Evolutionary conservation across 176 grass and related monocot genomes (phyloP), one percentile per base, ranked within the genome.

Genomic region (Zizania latifolia): DNA sequence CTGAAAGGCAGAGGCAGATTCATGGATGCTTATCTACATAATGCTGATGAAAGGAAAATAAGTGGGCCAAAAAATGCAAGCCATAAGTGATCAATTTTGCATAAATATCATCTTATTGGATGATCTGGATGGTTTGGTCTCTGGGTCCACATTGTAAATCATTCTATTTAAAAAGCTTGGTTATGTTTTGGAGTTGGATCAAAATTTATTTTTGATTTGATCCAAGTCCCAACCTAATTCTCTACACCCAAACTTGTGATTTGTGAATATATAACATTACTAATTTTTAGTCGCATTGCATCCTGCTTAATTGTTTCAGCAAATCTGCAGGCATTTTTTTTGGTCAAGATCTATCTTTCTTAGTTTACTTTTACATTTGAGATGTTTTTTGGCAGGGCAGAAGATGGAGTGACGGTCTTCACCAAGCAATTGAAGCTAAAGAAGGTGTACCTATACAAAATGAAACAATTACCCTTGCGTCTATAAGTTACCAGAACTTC

Each of bases 401-500:
- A 78, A 85, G 94, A 80, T 98, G 94, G 94, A 98, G 94, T 71
- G 94, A 98, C 76, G 94, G 94, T 66, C 90, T 98, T 64, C 94
- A 98, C 83, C 94, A 98, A 75, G 94, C 94, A 71, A 90, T 98
- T 71, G 94, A 98, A 82, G 94, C 94, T 74, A 98, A 98, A 83
- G 94, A 98, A 87, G 87, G 87, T 78, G 82, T 98, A 58, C 36
- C 89, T 10, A 94, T 98, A 81, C 91, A 98, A 72, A 98, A 98
- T 81, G 94, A 98, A 91, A 98, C 94, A 56, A 76, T 98, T 34
- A 98, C 94, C 58, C 94, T 98, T 16, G 89, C 94, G 75, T 98
- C 94, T 69, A 98, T 98, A 78, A 98, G 94, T 88, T 98, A 98
- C 70, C 94, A 98, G 68, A 98, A 98, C 71, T 98, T 98, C 81